Evolutionary conservation across 78 protist species (phyloP), one percentile per base, ranked within the genome.

Genomic region (Andalucia godoyi): DNA sequence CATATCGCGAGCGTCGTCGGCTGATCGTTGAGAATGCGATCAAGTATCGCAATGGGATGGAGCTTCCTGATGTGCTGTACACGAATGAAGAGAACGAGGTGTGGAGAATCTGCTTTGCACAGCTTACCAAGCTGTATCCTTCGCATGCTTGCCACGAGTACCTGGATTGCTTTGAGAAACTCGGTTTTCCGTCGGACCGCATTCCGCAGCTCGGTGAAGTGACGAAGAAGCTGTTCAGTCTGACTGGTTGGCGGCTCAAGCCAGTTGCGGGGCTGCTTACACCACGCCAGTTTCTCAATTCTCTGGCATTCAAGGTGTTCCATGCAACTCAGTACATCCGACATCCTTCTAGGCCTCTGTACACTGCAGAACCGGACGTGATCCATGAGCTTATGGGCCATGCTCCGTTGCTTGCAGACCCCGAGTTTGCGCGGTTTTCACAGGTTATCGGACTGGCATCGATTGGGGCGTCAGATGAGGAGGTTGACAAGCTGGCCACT

Each of bases 311-410:
- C 81, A 74, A 94, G 49, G 84, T 72, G 21, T 92, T 92, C 80
- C 90, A 87, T 65, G 76, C 88, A 32, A 92, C 97, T 2, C 95
- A 89, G 77, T 71, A 71, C 76, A 70, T 92, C 50, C 89, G 97
- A 62, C 97, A 92, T 61, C 73, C 41, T 38, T 70, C 90, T 3
- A 68, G 58, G 53, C 97, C 97, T 10, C 68, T 89, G 38, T 92
- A 92, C 91, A 92, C 97, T 1, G 95, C 97, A 29, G 97, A 92
- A 64, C 97, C 97, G 34, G 97, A 92, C 70, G 27, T 75, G 12
- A 63, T 87, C 71, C 97, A 92, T 65, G 97, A 92, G 66, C 30
- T 92, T 7, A 52, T 92, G n/a, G 97, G 97, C n/a, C 97, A 92
- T 61, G 94, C 80, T 15, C 95, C 95, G 18, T 69, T 92, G 30